Base-by-base conservation (phyloP, 2,329 filamentous ascomycete genomes). In the Neopestalotiopsis sp. region DNA sequence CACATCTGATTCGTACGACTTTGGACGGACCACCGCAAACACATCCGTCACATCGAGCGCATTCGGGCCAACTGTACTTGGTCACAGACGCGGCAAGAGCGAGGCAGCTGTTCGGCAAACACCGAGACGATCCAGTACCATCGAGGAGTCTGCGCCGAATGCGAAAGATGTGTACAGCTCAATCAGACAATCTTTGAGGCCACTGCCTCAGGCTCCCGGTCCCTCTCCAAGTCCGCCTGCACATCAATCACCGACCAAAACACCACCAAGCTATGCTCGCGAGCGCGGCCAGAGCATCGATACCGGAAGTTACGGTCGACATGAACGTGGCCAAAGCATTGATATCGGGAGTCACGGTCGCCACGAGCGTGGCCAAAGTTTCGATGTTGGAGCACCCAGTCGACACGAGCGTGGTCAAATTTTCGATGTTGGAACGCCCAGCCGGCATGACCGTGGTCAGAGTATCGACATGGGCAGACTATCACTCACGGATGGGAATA, bases 51-150 rank as follows among this genome's bases (percentile, higher is more conserved):
- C 87, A n/a, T 67, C 66, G n/a, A 89, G 88, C 78, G 84, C 84
- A 60, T 88, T 89, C 78, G 80, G 81, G 69, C 78, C 78, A 69
- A 72, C 72, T 34, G 73, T 68, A 42, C 75, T 81, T 70, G 85
- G 86, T 63, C 93, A 95, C 77, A 92, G 90, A 79, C 89, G 94
- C 78, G 92, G 92, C 70, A 87, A 90, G 79, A 95, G 93, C 81
- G 93, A 96, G 84, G 88, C 88, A 68, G 86, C 86, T 38, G 69
- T 77, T 69, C 84, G 85, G 58, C 86, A 90, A 76, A 78, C 85
- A 73, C 80, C 84, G 69, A 81, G 86, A 73, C 81, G 81, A 69
- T 77, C 84, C 80, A 79, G 85, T 77, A 82, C 84, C 77, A 73
- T 76, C 34, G 79, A 83, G 77, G 78, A 84, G 71, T 74, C 81